Conservation (phyloP, 2,329 filamentous ascomycete species). For the Cladophialophora chaetospira region DNA sequence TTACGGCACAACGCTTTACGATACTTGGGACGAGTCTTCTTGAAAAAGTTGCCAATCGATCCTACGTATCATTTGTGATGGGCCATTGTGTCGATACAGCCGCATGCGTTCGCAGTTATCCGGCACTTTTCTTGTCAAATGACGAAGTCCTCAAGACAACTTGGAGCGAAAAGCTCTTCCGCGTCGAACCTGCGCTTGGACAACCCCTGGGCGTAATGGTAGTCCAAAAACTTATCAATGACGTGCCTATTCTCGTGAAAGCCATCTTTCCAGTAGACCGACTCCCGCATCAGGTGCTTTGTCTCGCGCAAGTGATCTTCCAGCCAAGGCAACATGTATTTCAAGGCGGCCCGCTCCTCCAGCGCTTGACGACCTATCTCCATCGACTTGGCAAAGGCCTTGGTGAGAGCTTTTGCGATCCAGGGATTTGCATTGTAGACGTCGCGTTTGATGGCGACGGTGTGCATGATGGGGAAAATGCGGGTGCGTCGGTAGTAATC, state of each 20-base stretch:
- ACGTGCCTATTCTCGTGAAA: constrained; percentile 30
- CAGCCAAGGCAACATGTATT: constrained; percentile 33
- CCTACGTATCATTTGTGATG: too few species aligned
- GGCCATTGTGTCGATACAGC: too few species aligned
- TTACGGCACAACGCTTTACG: too few species aligned
- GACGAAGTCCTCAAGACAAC: constrained; percentile 9
- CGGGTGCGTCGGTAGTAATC: constrained; percentile 27
- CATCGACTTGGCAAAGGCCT: constrained; percentile 26
- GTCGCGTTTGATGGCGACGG: constrained; percentile 26
- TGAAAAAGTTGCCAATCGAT: too few species aligned
- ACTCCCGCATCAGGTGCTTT: constrained; percentile 10
- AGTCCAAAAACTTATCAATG: constrained; percentile 28
- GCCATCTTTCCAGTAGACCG: constrained; percentile 30
- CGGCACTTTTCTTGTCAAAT: too few species aligned
- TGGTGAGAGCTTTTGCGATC: constrained; percentile 30
- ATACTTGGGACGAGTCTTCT: too few species aligned
- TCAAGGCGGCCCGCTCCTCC: constrained; percentile 21
- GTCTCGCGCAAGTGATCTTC: constrained; percentile 29
- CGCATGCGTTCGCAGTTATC: too few species aligned
- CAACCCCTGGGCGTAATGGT: constrained; percentile 26
- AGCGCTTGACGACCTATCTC: constrained; percentile 31
- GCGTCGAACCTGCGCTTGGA: constrained; percentile 20
- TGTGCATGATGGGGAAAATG: constrained; percentile 33
- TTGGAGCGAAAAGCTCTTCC: constrained; percentile 23
- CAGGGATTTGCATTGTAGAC: constrained; percentile 31